Base-by-base conservation (phyloP, 1,139 yeast species). In the Scheffersomyces lignicola region DNA sequence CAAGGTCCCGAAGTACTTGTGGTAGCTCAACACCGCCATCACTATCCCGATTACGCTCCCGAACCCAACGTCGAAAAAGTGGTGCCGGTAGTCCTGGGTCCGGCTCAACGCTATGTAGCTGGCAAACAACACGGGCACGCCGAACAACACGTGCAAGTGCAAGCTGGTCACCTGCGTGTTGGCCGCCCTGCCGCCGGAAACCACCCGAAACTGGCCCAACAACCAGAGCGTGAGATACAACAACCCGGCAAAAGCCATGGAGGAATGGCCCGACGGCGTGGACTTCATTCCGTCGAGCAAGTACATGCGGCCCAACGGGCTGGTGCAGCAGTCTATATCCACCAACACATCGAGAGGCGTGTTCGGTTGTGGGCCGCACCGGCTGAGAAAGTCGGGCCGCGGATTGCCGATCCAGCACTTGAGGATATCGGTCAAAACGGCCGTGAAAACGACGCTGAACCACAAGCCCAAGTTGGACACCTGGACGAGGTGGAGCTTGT, bases 231-330 rank as follows among this genome's bases (percentile, higher is more conserved):
- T 58, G 25, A 80, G 58, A 53, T 70, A 84, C n/a, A 76, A 73
- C 38, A 84, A 64, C 1, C 87, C 82, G 1, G 85, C 63, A 56
- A 85, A 86, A 20, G 87, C 69, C 41, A 79, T 63, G 8, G 88
- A 77, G 1, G 90, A 73, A 52, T 86, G 95, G 8, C 95, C 95
- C 1, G 89, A 80, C 1, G 95, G 95, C 0, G 90, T 81, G 6
- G 89, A 79, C 51, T 86, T 76, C 65, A 83, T 72, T 0, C 95
- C 95, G 49, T 86, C 95, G 22, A 58, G 44, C 15, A 83, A 52
- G 9, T 79, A 73, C n/a, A 65, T 74, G 12, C 58, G 47, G 1
- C 85, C 81, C 37, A 54, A 56, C 0, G 73, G 73, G 2, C 66
- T 60, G 2, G 68, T 54, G 39, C 74, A 68, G 9, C 58, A 64